Base-by-base conservation (phyloP, 2,329 filamentous ascomycete genomes). In the Bipolaris victoriae region DNA sequence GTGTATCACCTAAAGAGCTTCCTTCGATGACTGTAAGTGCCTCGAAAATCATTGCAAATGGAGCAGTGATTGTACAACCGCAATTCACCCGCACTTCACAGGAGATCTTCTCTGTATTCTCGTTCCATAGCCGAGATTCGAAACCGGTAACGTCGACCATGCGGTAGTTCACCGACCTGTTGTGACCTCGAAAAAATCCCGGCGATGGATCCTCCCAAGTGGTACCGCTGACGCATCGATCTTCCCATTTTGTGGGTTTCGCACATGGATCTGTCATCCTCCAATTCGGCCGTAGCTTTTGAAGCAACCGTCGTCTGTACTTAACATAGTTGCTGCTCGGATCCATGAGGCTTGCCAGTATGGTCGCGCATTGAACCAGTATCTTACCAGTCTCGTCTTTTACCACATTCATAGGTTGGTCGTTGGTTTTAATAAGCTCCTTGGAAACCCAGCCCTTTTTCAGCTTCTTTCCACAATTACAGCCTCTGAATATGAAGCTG, bases 311-410 rank as follows among this genome's bases (percentile, higher is more conserved):
- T 18, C 29, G 2, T 36, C 48, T 47, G 35, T 56, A 56, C 24
- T 36, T 4, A 6, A 56, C 43, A 2, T 51, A 10, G 24, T 56
- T 10, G 26, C 40, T 13, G 15, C 15, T 15, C 6, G 53, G 53
- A 18, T 56, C 53, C 40, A 56, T 47, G 24, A 56, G 35, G 26
- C 53, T 51, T 26, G 48, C 53, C 6, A 51, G 26, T 7, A 56
- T 45, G 18, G 53, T 51, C 18, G 53, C 47, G 15, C 35, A 56
- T 29, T 47, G 41, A 11, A 56, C 53, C 5, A 56, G 43, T 22
- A 47, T 51, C 48, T 56, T 55, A 5, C 52, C 52, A n/a, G 52
- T 55, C 47, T 55, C 52, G 10, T 55, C 52, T 7, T 33, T 45
- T 1, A 46, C 33, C 11, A 55, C 40, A 31, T 40, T 31, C 31